Evolutionary conservation across 257 asterid species (phyloP), one percentile per base, ranked within the genome.

Genomic region (Oldenlandia corymbosa): DNA sequence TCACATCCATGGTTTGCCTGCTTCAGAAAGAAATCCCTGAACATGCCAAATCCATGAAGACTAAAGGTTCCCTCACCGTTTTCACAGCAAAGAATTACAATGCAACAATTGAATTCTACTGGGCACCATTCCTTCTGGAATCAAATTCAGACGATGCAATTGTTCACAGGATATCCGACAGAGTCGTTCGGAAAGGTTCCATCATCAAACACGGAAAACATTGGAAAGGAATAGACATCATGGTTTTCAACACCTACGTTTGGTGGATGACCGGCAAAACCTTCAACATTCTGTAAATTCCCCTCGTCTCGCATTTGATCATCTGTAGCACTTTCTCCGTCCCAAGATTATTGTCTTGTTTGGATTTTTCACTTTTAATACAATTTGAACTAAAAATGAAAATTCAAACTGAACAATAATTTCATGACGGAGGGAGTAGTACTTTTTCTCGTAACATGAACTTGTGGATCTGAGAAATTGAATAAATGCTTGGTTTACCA

Each of bases 51-150:
- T 83, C 96, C 75, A 67, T 86, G 67, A 58, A 71, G 56, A 61
- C 68, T 32, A 8, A 28, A 32, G 89, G 69, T 53, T 83, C 98
- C 0, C 62, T 72, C 21, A 76, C 79, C 27, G 69, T 81, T 67
- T 91, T 91, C 68, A 83, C 84, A 3, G 94, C 91, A 71, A 86
- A 86, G 98, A 86, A 81, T 10, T 92, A 92, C 46, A 78, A 87
- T 64, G 95, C 93, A 0, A 83, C 82, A 1, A 72, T 92, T 13
- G 97, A 83, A 74, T 92, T 76, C 73, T 85, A 92, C 17, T 92
- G 98, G 98, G 91, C 91, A 1, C 98, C 97, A 12, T 83, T 86
- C 68, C 79, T 92, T 4, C 73, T 92, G 4, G 95, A 89, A 69
- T 92, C 98, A 13, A 92, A 92, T 66, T 66, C 97, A 0, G 98